Conservation (phyloP, 768 basidiomycete species). For the Calvatia gigantea region DNA sequence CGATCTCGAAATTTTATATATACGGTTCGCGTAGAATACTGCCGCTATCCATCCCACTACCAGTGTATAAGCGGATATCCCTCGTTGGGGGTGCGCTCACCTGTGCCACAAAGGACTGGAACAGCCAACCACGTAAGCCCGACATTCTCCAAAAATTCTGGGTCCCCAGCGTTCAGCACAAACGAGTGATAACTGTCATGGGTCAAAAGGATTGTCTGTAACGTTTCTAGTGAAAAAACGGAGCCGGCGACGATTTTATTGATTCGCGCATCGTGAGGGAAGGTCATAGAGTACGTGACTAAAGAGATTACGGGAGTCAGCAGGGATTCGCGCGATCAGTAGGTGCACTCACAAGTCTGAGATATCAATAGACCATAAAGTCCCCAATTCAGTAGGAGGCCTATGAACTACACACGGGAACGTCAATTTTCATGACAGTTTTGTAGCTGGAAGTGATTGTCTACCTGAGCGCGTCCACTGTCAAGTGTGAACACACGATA, state of each 20-base stretch:
- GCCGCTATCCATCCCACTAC: conserved; percentile 8
- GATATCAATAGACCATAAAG: conserved; percentile 3
- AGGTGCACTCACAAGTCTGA: neutral
- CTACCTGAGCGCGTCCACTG: conserved; percentile 4
- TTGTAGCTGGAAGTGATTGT: neutral
- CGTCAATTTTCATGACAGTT: neutral
- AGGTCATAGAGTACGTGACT: neutral
- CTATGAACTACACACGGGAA: neutral
- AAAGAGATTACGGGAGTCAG: neutral
- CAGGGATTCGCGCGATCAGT: neutral
- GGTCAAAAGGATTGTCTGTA: neutral
- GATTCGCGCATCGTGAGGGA: neutral
- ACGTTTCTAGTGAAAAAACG: neutral
- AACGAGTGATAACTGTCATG: neutral
- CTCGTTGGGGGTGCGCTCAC: neutral
- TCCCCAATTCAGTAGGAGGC: conserved; percentile 1
- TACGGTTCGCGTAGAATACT: conserved; percentile 3
- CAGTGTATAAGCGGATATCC: neutral
- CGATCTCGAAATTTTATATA: neutral
- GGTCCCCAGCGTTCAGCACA: conserved; percentile 1
- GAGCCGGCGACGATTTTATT: neutral
- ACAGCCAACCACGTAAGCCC: conserved; percentile 1
- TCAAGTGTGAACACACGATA: too few relatives aligned
- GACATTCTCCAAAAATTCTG: neutral
- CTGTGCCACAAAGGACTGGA: neutral